These are phyloP conservation scores for Ceratocystis alfenasii DNA, from an alignment of 2,329 filamentous ascomycete species.

Conservation along the genomic window DNA sequence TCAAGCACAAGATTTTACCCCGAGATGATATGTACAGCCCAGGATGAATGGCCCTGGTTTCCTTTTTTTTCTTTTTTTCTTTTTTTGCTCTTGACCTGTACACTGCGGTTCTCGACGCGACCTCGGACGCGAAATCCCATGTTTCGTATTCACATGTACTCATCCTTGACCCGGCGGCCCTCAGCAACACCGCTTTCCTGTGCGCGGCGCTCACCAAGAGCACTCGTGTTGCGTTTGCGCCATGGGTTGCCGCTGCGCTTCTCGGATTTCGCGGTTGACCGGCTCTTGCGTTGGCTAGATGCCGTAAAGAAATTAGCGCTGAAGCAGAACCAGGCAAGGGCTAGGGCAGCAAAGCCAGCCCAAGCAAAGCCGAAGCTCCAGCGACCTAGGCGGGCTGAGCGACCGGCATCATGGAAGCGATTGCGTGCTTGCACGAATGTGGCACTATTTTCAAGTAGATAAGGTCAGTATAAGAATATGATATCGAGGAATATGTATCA, in stretches of 20 bases:
- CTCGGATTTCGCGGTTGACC: slow-evolving; percentile 19
- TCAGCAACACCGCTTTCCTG: slow-evolving; percentile 26
- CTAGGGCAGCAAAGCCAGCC: slow-evolving; percentile 54
- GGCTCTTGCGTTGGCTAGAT: slow-evolving; percentile 33
- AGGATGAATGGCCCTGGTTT: background rate
- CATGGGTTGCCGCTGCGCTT: slow-evolving; percentile 21
- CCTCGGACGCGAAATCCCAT: background rate
- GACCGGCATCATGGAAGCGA: slow-evolving; percentile 45
- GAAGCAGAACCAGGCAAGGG: slow-evolving; percentile 57
- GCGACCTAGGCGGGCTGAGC: slow-evolving; percentile 48
- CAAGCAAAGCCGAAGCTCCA: slow-evolving; percentile 70
- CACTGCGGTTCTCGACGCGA: background rate
- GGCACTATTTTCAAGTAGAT: slow-evolving; percentile 30
- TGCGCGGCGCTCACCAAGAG: slow-evolving; percentile 32
- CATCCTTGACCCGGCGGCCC: slow-evolving; percentile 55
- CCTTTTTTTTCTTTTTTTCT: background rate
- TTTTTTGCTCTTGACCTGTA: background rate
- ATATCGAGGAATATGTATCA: background rate
- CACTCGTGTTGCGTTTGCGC: slow-evolving; percentile 28
- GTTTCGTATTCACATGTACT: slow-evolving; percentile 42
- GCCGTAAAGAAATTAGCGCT: slow-evolving; percentile 40
- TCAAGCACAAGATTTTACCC: background rate
- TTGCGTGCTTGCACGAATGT: slow-evolving; percentile 59
- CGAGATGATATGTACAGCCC: background rate
- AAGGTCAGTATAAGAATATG: slow-evolving; percentile 23